Evolutionary conservation across 192 early-diverging fungal genomes (phyloP).

Genomic region (Lobosporangium transversale): DNA sequence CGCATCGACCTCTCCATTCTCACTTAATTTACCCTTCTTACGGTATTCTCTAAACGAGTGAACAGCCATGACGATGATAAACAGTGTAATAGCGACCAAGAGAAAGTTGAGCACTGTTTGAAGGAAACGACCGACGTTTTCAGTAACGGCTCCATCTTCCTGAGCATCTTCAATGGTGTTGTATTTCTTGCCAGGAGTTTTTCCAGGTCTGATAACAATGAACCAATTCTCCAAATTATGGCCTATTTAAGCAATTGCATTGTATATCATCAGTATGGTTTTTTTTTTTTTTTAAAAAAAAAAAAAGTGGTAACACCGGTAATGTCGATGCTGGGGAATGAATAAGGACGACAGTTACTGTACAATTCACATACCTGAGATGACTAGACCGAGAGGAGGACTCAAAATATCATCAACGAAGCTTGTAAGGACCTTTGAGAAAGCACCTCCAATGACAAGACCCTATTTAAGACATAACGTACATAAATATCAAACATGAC

Average conservation of each 20-base stretch:
- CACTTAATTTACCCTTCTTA: slow-evolving; percentile 8
- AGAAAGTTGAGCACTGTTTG: slow-evolving; percentile 47
- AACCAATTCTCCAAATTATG: slow-evolving; percentile 58
- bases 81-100: slow-evolving; percentile 40
- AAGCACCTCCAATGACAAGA: slow-evolving; percentile 56
- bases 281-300: too few species aligned
- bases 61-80: slow-evolving; percentile 35
- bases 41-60: slow-evolving; percentile 12
- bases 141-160: slow-evolving; percentile 53
- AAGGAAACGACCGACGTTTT: slow-evolving; percentile 57
- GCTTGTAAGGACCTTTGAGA: slow-evolving; percentile 45
- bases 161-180: slow-evolving; percentile 46
- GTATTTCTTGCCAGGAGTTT: slow-evolving; percentile 1
- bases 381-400: slow-evolving; percentile 55
- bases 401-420: slow-evolving; percentile 56
- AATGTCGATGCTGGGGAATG: neutral
- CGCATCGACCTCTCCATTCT: slow-evolving; percentile 15
- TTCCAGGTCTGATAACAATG: slow-evolving; percentile 46
- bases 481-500: too few species aligned
- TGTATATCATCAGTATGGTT: too few species aligned
- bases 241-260: slow-evolving; percentile 13
- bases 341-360: neutral
- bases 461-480: too few species aligned
- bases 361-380: slow-evolving; percentile 36
- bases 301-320: too few species aligned